Evolutionary conservation across 352 stramenopile genomes (phyloP).

Genomic region (Pythium dissotocum): DNA sequence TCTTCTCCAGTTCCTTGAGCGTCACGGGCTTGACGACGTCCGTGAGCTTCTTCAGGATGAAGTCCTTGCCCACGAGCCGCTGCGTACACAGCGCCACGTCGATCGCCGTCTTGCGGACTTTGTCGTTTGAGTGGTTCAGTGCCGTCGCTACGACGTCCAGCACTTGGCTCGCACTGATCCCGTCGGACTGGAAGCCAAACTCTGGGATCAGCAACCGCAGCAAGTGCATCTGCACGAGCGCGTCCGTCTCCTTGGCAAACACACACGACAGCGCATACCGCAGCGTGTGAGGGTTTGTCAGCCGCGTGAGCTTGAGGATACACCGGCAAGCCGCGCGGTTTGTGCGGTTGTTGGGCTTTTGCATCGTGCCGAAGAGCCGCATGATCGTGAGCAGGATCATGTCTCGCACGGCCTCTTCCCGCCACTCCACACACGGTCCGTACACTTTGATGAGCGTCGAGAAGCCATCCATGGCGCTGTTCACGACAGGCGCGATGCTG

Average conservation of each 20-base stretch:
- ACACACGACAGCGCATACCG: constrained; percentile 74
- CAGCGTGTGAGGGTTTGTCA: constrained; percentile 66
- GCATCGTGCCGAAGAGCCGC: constrained; percentile 64
- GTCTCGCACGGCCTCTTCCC: constrained; percentile 57
- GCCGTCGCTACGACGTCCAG: constrained; percentile 47
- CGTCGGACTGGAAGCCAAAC: constrained; percentile 75
- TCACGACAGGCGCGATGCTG: constrained; percentile 74
- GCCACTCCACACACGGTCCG: constrained; percentile 73
- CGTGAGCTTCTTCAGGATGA: constrained; percentile 67
- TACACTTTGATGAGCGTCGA: constrained; percentile 76
- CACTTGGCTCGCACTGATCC: constrained; percentile 57
- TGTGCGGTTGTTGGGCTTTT: constrained; percentile 77
- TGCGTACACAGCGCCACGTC: constrained; percentile 81
- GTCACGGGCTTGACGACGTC: constrained; percentile 67
- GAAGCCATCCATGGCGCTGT: constrained; percentile 68
- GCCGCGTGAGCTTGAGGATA: constrained; percentile 70
- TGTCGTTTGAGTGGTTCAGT: constrained; percentile 64
- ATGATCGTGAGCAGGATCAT: constrained; percentile 66
- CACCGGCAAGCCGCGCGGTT: constrained; percentile 75
- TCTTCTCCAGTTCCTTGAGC: constrained; percentile 85
- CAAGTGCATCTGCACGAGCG: constrained; percentile 82
- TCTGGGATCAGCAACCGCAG: constrained; percentile 72
- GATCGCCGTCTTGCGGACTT: constrained; percentile 68
- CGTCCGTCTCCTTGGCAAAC: constrained; percentile 66
- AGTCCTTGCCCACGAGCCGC: constrained; percentile 67